Evolutionary conservation across 176 grass and related monocot species (phyloP).

Genomic region (Oryza australiensis): DNA sequence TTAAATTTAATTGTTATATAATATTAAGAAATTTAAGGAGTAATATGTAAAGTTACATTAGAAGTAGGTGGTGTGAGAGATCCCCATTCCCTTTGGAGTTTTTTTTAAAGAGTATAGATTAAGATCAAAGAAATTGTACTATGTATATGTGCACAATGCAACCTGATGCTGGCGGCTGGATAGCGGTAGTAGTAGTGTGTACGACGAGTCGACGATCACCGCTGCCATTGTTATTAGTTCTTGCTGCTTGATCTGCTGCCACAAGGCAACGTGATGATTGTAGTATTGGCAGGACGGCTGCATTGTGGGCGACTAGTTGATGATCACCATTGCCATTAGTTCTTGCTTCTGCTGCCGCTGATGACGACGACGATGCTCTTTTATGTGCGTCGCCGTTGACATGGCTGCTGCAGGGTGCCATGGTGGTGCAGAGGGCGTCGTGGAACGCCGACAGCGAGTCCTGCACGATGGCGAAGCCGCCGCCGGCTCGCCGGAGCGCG

Average conservation of each 20-base stretch:
- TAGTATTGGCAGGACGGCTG: neutral
- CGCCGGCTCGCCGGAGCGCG: neutral
- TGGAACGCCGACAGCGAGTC: conserved; percentile 46
- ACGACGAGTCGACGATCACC: neutral
- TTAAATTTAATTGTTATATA: too few species aligned
- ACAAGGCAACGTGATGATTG: conserved; percentile 16
- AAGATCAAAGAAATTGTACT: too few species aligned
- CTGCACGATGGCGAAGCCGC: conserved; percentile 21
- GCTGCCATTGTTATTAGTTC: neutral
- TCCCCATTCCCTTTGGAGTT: too few species aligned
- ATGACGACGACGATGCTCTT: too few species aligned
- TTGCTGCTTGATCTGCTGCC: neutral
- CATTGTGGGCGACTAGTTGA: neutral
- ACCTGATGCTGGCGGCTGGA: neutral
- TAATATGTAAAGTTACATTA: too few species aligned
- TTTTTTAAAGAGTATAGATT: too few species aligned
- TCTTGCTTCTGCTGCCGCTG: neutral
- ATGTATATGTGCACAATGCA: neutral
- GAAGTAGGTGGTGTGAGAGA: too few species aligned
- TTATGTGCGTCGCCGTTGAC: neutral
- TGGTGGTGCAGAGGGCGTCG: conserved; percentile 39
- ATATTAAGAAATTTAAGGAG: too few species aligned
- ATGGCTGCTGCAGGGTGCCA: neutral
- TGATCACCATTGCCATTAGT: neutral
- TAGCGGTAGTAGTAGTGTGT: neutral